phyloP scores from a whole-genome alignment of 768 basidiomycete genomes.

The Phaffia tasmanica region DNA sequence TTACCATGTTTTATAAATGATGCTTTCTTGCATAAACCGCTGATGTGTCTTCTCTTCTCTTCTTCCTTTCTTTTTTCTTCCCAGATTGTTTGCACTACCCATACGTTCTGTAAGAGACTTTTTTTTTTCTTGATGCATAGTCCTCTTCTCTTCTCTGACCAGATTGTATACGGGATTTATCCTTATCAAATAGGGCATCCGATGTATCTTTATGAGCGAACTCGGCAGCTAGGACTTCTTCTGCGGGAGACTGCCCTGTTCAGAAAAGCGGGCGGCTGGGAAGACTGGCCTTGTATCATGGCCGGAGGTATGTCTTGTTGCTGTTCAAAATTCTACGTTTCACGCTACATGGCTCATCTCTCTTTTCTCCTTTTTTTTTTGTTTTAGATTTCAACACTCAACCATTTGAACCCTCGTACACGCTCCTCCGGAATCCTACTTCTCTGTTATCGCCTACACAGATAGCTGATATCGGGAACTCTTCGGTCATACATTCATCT shows the following conservation, averaged over 20 bases:
- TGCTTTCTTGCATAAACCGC: not conserved
- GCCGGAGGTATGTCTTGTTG: slow-evolving; percentile 55
- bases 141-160: slow-evolving; percentile 30
- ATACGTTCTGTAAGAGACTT: slow-evolving; percentile 28
- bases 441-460: slow-evolving; percentile 51
- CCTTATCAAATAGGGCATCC: not conserved
- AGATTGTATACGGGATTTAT: not conserved
- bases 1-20: no score
- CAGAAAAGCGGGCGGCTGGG: slow-evolving; percentile 42
- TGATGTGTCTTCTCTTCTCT: not conserved
- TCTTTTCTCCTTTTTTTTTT: not conserved
- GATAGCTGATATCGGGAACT: slow-evolving; percentile 46
- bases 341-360: not conserved
- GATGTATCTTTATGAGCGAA: slow-evolving; percentile 65
- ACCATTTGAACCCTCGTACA: slow-evolving; percentile 71
- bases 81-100: slow-evolving; percentile 19
- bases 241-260: slow-evolving; percentile 54
- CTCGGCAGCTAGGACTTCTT: slow-evolving; percentile 67
- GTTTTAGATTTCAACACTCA: slow-evolving; percentile 75
- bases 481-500: slow-evolving; percentile 45
- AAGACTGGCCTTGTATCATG: slow-evolving; percentile 66
- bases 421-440: slow-evolving; percentile 51
- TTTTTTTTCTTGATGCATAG: slow-evolving; percentile 87
- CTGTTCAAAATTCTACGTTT: not conserved
- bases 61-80: not conserved